phyloP scores from a whole-genome alignment of 257 asterid species.

The Scutellaria minor region DNA sequence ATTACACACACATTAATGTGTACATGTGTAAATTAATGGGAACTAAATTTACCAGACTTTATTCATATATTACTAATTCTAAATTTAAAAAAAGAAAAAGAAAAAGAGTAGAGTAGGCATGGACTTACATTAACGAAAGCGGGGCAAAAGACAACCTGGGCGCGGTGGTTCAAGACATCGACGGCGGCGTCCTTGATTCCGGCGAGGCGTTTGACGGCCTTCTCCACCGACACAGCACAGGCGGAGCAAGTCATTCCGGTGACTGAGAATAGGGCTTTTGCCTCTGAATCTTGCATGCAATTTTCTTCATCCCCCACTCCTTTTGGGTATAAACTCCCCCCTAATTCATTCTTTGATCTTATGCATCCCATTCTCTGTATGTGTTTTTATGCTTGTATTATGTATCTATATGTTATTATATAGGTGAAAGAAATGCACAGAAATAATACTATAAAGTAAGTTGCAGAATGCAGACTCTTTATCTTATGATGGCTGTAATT shows the following conservation, averaged over 20 bases:
- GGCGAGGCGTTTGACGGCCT: constrained; percentile 57
- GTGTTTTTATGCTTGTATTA: constrained; percentile 5
- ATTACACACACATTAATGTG: too few relatives aligned
- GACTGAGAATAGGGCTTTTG: constrained; percentile 51
- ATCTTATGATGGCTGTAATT: too few relatives aligned
- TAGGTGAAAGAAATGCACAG: too few relatives aligned
- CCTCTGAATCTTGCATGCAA: constrained; percentile 41
- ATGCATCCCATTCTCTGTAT: too few relatives aligned
- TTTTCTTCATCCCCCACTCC: constrained; percentile 42
- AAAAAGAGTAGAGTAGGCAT: neutral
- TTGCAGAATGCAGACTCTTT: too few relatives aligned
- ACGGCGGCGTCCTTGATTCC: constrained; percentile 57
- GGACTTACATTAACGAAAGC: constrained; percentile 48
- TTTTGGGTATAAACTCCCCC: constrained; percentile 25
- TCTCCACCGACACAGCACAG: constrained; percentile 59
- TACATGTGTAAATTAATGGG: too few relatives aligned
- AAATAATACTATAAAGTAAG: too few relatives aligned
- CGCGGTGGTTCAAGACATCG: constrained; percentile 53
- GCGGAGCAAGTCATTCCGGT: constrained; percentile 69
- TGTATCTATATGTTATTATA: neutral
- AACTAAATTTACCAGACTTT: too few relatives aligned
- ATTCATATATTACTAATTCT: too few relatives aligned
- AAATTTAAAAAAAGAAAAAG: neutral
- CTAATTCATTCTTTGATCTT: too few relatives aligned
- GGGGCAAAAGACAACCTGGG: constrained; percentile 48